phyloP scores from a whole-genome alignment of 2,329 filamentous ascomycete genomes.

The Phialocephala subalpina region DNA sequence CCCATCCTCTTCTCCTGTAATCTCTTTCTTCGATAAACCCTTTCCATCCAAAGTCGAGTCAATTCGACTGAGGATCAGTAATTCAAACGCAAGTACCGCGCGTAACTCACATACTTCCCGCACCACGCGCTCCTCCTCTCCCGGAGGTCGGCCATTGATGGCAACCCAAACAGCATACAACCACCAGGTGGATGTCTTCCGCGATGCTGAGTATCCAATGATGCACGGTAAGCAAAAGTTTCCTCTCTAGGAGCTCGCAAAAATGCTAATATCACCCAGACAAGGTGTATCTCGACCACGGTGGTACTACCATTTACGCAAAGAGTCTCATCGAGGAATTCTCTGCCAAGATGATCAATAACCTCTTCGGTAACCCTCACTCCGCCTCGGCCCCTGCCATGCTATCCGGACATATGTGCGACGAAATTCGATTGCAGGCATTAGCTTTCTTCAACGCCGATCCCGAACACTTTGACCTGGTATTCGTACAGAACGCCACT shows the following conservation, averaged over 20 bases:
- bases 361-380: slow-evolving; percentile 90
- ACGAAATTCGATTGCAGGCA: slow-evolving; percentile 74
- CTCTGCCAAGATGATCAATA: slow-evolving; percentile 76
- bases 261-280: slow-evolving; percentile 53
- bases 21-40: neutral
- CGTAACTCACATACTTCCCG: neutral
- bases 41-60: neutral
- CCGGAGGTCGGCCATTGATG: slow-evolving; percentile 15
- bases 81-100: neutral
- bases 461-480: slow-evolving; percentile 80
- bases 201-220: slow-evolving; percentile 71
- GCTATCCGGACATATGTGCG: slow-evolving; percentile 74
- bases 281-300: slow-evolving; percentile 88
- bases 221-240: slow-evolving; percentile 59
- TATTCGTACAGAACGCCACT: slow-evolving; percentile 94
- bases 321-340: slow-evolving; percentile 85
- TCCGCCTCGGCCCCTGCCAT: slow-evolving; percentile 85
- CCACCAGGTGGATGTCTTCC: slow-evolving; percentile 62
- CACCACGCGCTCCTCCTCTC: neutral
- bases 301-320: slow-evolving; percentile 81
- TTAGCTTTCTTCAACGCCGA: slow-evolving; percentile 82
- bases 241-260: no score
- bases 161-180: slow-evolving; percentile 55
- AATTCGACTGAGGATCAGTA: neutral
- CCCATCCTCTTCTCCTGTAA: neutral